Conservation (phyloP, 2,329 filamentous ascomycete genomes). For the Podosphaera xanthii region DNA sequence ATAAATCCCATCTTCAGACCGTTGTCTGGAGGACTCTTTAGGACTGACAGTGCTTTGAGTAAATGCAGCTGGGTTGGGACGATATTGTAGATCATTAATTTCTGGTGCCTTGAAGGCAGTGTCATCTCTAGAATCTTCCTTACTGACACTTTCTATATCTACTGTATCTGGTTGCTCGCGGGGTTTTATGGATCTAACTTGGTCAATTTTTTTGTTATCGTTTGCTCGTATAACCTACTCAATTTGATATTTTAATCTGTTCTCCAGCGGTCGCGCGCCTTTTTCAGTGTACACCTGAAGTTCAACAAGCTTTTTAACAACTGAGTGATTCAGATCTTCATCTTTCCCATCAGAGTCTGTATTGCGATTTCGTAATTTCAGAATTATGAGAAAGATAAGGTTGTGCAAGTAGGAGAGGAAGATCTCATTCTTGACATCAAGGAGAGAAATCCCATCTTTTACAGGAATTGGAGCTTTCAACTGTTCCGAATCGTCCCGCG, state of each 20-base stretch:
- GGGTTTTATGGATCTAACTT: constrained; percentile 18
- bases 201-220: constrained; percentile 29
- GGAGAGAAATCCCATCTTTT: constrained; percentile 71
- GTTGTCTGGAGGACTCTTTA: constrained; percentile 15
- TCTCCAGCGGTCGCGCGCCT: constrained; percentile 74
- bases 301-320: constrained; percentile 73
- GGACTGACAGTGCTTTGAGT: constrained; percentile 11
- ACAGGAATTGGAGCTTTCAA: constrained; percentile 44
- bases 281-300: constrained; percentile 83
- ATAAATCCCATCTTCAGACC: constrained; percentile 48
- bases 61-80: constrained; percentile 32
- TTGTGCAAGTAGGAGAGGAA: constrained; percentile 91
- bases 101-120: constrained; percentile 10
- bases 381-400: constrained; percentile 63
- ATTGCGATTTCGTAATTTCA: constrained; percentile 44
- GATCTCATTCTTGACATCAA: constrained; percentile 94
- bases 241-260: constrained; percentile 81
- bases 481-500: constrained; percentile 43
- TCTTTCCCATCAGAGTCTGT: constrained; percentile 18
- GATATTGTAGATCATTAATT: constrained; percentile 37
- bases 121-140: constrained; percentile 12
- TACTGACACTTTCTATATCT: constrained; percentile 18
- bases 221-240: constrained; percentile 82
- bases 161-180: constrained; percentile 7
- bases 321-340: constrained; percentile 33